Base-by-base conservation (phyloP, 169 alveolate genomes). In the Cystoisospora suis region DNA sequence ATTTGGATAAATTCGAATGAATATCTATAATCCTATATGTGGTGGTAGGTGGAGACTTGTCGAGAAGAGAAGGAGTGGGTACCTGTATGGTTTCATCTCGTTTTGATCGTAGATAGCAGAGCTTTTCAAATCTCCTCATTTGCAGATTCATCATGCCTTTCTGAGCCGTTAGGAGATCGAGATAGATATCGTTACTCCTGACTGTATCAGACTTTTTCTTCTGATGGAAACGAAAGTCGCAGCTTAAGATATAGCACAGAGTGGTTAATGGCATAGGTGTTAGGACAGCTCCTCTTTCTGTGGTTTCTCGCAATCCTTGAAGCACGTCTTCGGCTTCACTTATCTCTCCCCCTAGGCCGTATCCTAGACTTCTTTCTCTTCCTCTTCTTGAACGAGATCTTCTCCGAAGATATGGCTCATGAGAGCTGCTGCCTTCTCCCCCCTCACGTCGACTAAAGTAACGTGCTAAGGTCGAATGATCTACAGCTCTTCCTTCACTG, bases 201-300 rank as follows among this genome's bases (percentile, higher is more conserved):
- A 88, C 69, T 46, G 65, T 38, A n/a, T 88, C 92, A 44, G 83
- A 53, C 36, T 77, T 58, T 32, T 88, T 88, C 59, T 88, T 86
- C 59, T 88, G 92, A 59, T 86, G 92, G 80, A 88, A 88, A 53
- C 83, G 69, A 75, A 88, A 88, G 89, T 88, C 92, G 40, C 89
- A 46, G 75, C 89, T 69, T 72, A 88, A 29, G 61, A 86, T 75
- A 32, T 79, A 88, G 83, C 83, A 75, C 61, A 88, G 75, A 23
- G 92, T 88, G 40, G 88, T 79, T 58, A 85, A 46, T 5, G 92
- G 92, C 70, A 88, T 20, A 34, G 20, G 77, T 3, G 44, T 59
- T 1, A 72, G 32, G 20, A 72, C 56, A 6, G 83, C 83, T 3
- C 83, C 83, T 34, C 83, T 6, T 9, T 12, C 56, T 9, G 27